Evolutionary conservation across 75 land plant genomes (phyloP), one percentile per base, ranked within the genome.

Genomic region (Azolla pinnata): DNA sequence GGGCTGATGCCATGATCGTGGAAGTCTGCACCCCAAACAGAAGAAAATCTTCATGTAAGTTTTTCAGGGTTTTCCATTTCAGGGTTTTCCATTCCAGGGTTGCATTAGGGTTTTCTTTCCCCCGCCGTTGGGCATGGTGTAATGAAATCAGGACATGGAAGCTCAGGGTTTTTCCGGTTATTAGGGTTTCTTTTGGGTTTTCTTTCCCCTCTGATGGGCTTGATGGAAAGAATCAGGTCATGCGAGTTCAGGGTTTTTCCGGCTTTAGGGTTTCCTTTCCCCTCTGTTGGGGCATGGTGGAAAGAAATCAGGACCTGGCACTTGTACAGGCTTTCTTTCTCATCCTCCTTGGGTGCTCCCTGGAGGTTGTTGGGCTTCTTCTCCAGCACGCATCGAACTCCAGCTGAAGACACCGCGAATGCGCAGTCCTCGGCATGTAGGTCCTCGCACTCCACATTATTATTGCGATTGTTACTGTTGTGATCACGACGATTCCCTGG

Each of bases 331-430:
- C 34, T 21, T 1, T 31, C 67, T 14, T 70, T 61, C 44, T 26
- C 33, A 29, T 14, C 48, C 19, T 8, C 2, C 18, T 42, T 35
- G 17, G 73, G n/a, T n/a, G n/a, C n/a, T n/a, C n/a, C n/a, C n/a
- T n/a, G n/a, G n/a, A n/a, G n/a, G n/a, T n/a, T n/a, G n/a, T n/a
- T n/a, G n/a, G n/a, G n/a, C n/a, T n/a, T n/a, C n/a, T n/a, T 74
- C 66, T 74, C 76, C 31, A 77, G 61, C 40, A 77, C 76, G 29
- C 80, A 77, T 2, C 80, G 63, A 21, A 66, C 65, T 1, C 80
- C 80, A 1, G 76, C 52, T 12, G 68, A 63, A 3, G 80, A 68
- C 5, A 77, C 80, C 1, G 80, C 71, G 40, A 77, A 77, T 47
- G 80, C 80, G 35, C 80, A 77, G 21, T 63, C 67, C 29, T 73